Evolutionary conservation across 495 filamentous ascomycete genomes (phyloP), one percentile per base, ranked within the genome.

Genomic region (Aspergillus bertholletiae): DNA sequence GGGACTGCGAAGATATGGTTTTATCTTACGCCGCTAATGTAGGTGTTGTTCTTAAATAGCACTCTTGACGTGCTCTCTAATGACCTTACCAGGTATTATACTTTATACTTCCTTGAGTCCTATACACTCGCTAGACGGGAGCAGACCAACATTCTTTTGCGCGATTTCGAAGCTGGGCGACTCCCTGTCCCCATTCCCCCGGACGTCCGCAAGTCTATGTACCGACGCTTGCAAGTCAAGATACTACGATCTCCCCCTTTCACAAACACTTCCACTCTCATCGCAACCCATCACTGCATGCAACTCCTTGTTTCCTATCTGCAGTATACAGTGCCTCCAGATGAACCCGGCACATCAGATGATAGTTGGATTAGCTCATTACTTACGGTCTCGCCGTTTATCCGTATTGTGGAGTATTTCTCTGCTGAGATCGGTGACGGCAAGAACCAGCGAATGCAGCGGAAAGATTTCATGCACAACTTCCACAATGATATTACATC

Each of bases 251-350:
- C 69, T 17, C 74, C 74, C 28, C 74, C 74, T 3, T 77, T 77
- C 43, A 76, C 66, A 22, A 66, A 77, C 50, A 77, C 71, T 3
- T 48, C 68, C 11, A 69, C 73, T 3, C 62, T 77, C n/a, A 60
- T 76, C 53, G 68, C 72, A 20, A 75, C 74, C 15, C 73, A 77
- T 37, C 74, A 77, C 49, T 77, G 73, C 56, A 75, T 77, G 68
- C 63, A 71, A 24, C 49, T 77, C 13, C 59, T 77, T 6, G 69
- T 77, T 23, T 68, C 65, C 3, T 76, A 71, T 22, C 67, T 77
- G 46, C 69, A 65, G 37, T 60, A 69, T 48, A 74, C 73, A 7
- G 70, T 74, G 48, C 63, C 62, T 1, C 59, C 69, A 1, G 73
- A 71, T 23, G 63, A 68, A 48, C 51, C 54, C 1, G 54, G 46